Evolutionary conservation across 495 filamentous ascomycete genomes (phyloP).

Genomic region (Geopyxis carbonaria): DNA sequence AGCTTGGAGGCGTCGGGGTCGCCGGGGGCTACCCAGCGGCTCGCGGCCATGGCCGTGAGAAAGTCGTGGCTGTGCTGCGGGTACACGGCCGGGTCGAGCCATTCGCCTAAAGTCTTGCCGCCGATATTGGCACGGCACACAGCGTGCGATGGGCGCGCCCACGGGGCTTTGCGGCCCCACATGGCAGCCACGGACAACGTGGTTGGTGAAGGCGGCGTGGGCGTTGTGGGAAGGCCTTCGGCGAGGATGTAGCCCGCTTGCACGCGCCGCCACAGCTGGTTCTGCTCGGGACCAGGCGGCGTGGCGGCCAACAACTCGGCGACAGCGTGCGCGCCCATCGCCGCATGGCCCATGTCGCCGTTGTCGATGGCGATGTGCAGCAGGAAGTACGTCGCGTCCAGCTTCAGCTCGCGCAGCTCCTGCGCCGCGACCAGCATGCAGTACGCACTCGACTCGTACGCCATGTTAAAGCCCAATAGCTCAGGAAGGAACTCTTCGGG

Average conservation of each 20-base stretch:
- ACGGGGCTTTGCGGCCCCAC: constrained; percentile 7
- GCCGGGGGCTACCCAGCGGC: constrained; percentile 28
- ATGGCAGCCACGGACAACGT: constrained; percentile 13
- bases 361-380: constrained; percentile 38
- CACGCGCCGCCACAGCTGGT: constrained; percentile 31
- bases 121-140: constrained; percentile 18
- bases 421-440: constrained; percentile 27
- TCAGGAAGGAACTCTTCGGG: constrained; percentile 36
- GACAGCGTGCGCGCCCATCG: constrained; percentile 30
- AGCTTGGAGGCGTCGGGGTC: constrained; percentile 27
- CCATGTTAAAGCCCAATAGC: constrained; percentile 37
- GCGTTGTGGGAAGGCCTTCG: constrained; percentile 22
- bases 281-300: constrained; percentile 16
- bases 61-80: constrained; percentile 14
- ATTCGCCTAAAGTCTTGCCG: constrained; percentile 25
- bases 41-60: constrained; percentile 14
- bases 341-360: constrained; percentile 32
- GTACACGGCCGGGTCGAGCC: constrained; percentile 26
- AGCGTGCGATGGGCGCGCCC: constrained; percentile 16
- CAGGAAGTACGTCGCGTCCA: constrained; percentile 35
- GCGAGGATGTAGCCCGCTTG: constrained; percentile 33
- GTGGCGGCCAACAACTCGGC: constrained; percentile 28
- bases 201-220: constrained; percentile 10
- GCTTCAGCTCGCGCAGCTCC: constrained; percentile 30
- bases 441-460: constrained; percentile 31